Percentiles rank a stretch among this genome's conserved stretches.
Evolutionary conservation across 352 stramenopile genomes (phyloP).

Genomic region (Phytopythium vexans): DNA sequence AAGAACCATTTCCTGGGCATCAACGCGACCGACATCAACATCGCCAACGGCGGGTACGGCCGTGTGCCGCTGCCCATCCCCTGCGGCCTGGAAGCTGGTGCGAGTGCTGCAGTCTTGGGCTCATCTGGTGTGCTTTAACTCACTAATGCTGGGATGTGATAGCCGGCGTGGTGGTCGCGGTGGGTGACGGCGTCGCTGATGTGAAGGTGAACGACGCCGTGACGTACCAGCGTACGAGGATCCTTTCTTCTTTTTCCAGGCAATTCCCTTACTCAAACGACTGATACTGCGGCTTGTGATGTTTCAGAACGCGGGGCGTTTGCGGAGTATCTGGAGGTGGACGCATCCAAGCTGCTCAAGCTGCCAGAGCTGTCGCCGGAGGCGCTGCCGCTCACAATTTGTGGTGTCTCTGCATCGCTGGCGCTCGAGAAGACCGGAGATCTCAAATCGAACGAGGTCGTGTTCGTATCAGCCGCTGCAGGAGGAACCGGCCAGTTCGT

Average conservation of each 20-base stretch:
- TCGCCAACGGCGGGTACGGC: conserved; percentile 34
- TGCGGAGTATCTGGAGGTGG: conserved; percentile 44
- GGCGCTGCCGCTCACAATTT: conserved; percentile 37
- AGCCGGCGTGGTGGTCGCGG: conserved; percentile 35
- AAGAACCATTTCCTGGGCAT: conserved; percentile 40
- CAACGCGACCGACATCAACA: conserved; percentile 56
- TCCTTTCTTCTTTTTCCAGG: no score
- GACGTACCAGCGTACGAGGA: conserved; percentile 39
- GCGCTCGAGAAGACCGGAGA: conserved; percentile 52
- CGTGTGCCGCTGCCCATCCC: conserved; percentile 18
- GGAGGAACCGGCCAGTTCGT: conserved; percentile 76
- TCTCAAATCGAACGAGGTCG: conserved; percentile 34
- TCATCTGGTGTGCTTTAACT: background rate
- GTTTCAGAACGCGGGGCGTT: conserved; percentile 38
- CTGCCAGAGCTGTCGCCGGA: conserved; percentile 16
- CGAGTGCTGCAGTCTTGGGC: background rate
- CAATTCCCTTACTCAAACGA: no score
- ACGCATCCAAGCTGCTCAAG: conserved; percentile 21
- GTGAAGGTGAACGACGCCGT: conserved; percentile 36
- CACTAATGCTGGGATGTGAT: conserved; percentile 3
- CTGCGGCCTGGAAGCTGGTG: conserved; percentile 30
- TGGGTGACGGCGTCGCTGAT: conserved; percentile 33
- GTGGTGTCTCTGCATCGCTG: conserved; percentile 38
- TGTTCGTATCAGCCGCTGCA: conserved; percentile 47
- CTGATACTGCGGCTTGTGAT: background rate